phyloP scores from a whole-genome alignment of 805 yeast species.

The Candida incommunis region DNA sequence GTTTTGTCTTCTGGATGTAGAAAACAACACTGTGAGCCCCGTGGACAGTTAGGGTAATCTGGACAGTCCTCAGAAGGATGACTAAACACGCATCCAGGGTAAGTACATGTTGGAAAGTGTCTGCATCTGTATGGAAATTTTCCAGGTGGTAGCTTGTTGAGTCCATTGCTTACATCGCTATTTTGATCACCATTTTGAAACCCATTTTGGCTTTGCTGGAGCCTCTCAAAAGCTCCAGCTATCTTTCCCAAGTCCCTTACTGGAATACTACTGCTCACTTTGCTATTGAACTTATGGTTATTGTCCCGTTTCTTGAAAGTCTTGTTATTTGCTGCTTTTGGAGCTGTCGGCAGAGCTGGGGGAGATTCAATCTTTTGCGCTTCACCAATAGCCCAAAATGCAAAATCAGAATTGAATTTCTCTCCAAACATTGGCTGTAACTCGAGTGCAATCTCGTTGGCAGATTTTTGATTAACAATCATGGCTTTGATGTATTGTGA shows the following conservation, averaged over 20 bases:
- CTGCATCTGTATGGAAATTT: conserved; percentile 12
- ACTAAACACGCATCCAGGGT: conserved; percentile 43
- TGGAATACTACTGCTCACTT: conserved; percentile 1
- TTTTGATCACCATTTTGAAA: too few species aligned
- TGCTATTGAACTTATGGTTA: background rate
- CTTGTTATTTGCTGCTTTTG: background rate
- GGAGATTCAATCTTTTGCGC: conserved; percentile 3
- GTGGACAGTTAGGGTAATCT: conserved; percentile 64
- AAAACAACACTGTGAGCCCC: conserved; percentile 36
- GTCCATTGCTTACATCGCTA: too few species aligned
- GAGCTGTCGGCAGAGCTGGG: background rate
- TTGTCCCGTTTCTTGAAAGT: too few species aligned
- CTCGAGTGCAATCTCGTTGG: conserved; percentile 13
- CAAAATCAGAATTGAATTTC: conserved; percentile 12
- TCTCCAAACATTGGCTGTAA: conserved; percentile 15
- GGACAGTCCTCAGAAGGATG: conserved; percentile 73
- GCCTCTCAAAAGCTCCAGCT: conserved; percentile 1
- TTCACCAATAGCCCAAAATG: conserved; percentile 13
- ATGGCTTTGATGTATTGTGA: conserved; percentile 17
- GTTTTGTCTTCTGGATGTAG: background rate
- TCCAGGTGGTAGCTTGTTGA: too few species aligned
- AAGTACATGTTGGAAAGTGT: conserved; percentile 24
- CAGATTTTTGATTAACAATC: conserved; percentile 14
- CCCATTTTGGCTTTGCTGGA: conserved; percentile 1
- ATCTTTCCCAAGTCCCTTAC: background rate